These are phyloP conservation scores for Pestalotiopsis sp. DNA, from an alignment of 2,329 filamentous ascomycete genomes.

Conservation along the genomic window DNA sequence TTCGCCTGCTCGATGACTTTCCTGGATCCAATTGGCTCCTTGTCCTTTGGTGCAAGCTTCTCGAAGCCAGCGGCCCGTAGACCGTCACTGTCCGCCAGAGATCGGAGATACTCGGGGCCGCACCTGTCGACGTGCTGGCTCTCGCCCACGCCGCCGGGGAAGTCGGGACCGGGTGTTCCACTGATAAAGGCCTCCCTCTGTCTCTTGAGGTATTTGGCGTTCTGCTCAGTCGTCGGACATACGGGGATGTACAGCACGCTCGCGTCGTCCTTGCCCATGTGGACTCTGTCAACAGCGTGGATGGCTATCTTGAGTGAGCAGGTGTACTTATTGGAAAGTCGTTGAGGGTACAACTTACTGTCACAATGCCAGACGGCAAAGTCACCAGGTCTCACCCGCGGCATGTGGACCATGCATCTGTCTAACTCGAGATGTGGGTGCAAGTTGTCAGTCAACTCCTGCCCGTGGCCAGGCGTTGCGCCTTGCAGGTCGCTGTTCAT, in stretches of 20 bases:
- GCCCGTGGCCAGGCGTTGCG: conserved; percentile 66
- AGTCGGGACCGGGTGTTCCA: conserved; percentile 71
- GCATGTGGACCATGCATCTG: conserved; percentile 72
- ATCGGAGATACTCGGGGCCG: conserved; percentile 38
- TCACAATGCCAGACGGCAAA: conserved; percentile 87
- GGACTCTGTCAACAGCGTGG: conserved; percentile 81
- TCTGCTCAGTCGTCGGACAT: conserved; percentile 76
- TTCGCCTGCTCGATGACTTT: conserved; percentile 44
- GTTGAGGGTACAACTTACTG: conserved; percentile 37
- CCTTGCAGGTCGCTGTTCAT: conserved; percentile 68
- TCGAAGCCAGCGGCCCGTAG: conserved; percentile 48
- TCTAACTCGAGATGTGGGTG: conserved; percentile 73
- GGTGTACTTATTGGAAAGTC: neutral
- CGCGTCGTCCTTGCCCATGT: conserved; percentile 71
- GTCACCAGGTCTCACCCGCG: conserved; percentile 70
- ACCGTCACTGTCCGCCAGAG: conserved; percentile 33
- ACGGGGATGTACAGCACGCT: conserved; percentile 89
- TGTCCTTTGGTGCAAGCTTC: conserved; percentile 30
- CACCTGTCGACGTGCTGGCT: conserved; percentile 51
- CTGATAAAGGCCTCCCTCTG: conserved; percentile 72
- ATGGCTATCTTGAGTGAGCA: conserved; percentile 45
- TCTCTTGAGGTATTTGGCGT: conserved; percentile 68
- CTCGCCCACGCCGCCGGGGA: conserved; percentile 73
- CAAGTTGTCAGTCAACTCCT: conserved; percentile 64
- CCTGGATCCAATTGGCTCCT: conserved; percentile 35